phyloP scores from a whole-genome alignment of 2,329 filamentous ascomycete genomes.

The Venturia nashicola region DNA sequence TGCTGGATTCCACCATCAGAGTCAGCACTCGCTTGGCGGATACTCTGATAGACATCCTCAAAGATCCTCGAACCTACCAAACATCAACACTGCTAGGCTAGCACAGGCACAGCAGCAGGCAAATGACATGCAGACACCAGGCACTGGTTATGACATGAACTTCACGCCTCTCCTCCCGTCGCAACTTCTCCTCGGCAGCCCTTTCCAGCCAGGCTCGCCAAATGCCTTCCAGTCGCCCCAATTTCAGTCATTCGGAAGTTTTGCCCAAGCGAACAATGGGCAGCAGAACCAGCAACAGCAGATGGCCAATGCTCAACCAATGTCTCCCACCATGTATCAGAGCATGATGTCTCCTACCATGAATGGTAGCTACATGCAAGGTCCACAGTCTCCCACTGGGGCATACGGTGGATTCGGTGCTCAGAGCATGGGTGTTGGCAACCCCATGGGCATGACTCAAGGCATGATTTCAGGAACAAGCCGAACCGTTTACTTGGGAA shows the following conservation, averaged over 20 bases:
- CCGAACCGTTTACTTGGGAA: conserved; percentile 92
- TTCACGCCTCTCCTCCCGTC: conserved; percentile 93
- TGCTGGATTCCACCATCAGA: conserved; percentile 70
- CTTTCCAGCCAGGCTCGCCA: conserved; percentile 90
- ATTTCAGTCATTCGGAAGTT: conserved; percentile 63
- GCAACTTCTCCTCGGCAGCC: conserved; percentile 85
- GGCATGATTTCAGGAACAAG: conserved; percentile 81
- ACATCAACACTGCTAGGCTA: conserved; percentile 76
- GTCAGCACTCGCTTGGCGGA: conserved; percentile 56
- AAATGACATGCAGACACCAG: conserved; percentile 72
- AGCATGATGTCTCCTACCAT: conserved; percentile 78
- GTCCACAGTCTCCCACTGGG: conserved; percentile 74
- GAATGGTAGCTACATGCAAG: conserved; percentile 63
- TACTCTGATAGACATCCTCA: conserved; percentile 82
- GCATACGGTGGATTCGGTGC: conserved; percentile 54
- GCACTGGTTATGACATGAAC: conserved; percentile 92
- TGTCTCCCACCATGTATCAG: conserved; percentile 77
- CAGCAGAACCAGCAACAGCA: conserved; percentile 49
- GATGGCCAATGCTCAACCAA: conserved; percentile 56
- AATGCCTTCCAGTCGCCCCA: conserved; percentile 82
- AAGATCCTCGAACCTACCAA: conserved; percentile 66
- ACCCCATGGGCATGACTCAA: conserved; percentile 64
- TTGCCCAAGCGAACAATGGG: conserved; percentile 37
- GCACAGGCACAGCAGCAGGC: conserved; percentile 41
- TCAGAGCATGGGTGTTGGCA: conserved; percentile 53